Evolutionary conservation across 2,329 filamentous ascomycete species (phyloP).

Genomic region (Fusarium sp.): DNA sequence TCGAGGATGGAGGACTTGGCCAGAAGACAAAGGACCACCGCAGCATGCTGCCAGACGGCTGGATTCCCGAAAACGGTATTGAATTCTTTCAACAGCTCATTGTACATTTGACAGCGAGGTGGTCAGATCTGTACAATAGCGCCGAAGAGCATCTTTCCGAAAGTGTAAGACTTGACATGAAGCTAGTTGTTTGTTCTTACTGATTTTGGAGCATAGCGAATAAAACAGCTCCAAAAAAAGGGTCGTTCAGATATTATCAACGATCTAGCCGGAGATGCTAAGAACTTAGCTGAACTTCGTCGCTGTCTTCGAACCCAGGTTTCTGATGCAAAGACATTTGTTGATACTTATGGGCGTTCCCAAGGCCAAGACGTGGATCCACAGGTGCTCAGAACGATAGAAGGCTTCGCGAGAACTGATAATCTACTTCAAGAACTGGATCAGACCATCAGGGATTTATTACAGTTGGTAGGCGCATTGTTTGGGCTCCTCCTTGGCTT

Average conservation of each 20-base stretch:
- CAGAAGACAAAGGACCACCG: background rate
- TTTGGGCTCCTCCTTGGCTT: too few species aligned
- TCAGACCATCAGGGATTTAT: too few species aligned
- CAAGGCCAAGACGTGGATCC: too few species aligned
- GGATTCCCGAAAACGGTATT: background rate
- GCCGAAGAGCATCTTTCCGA: background rate
- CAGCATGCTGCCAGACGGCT: background rate
- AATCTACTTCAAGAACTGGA: too few species aligned
- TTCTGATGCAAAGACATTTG: background rate
- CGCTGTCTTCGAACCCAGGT: background rate
- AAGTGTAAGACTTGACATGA: background rate
- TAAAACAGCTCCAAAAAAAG: background rate
- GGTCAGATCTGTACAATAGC: background rate
- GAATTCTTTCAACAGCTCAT: background rate
- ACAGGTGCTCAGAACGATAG: too few species aligned
- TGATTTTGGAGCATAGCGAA: background rate
- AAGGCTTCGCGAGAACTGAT: too few species aligned
- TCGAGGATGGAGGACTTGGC: background rate
- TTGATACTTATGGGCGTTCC: too few species aligned
- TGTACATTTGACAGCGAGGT: background rate
- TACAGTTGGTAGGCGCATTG: too few species aligned
- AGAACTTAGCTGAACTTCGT: background rate
- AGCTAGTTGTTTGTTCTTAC: background rate
- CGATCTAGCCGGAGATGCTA: background rate
- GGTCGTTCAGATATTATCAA: background rate